Evolutionary conservation across 2,329 filamentous ascomycete genomes (phyloP).

Genomic region (Fusarium sp.): DNA sequence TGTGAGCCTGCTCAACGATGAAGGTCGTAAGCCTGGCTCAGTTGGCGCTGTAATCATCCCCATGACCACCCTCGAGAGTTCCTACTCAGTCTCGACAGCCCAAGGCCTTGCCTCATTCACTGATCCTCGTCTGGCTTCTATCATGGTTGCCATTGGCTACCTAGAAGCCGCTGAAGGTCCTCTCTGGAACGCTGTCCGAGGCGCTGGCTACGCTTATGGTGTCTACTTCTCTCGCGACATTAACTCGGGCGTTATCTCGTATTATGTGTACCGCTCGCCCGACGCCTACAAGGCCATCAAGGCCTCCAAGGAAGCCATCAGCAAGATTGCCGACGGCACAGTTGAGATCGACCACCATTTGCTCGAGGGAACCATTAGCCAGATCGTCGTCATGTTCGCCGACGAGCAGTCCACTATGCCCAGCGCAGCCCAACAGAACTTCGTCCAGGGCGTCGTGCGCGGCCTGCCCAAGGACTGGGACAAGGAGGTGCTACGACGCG

Average conservation of each 20-base stretch:
- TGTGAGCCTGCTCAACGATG: conserved; percentile 79
- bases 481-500: conserved; percentile 80
- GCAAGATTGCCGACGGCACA: conserved; percentile 80
- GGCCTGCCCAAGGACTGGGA: conserved; percentile 84
- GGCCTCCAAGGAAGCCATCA: conserved; percentile 81
- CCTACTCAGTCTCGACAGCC: conserved; percentile 84
- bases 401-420: conserved; percentile 91
- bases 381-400: conserved; percentile 87
- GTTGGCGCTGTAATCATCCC: conserved; percentile 85
- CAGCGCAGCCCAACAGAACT: conserved; percentile 85
- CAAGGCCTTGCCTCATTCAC: conserved; percentile 81
- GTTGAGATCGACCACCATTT: conserved; percentile 83
- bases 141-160: conserved; percentile 91
- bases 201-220: conserved; percentile 93
- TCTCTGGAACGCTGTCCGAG: conserved; percentile 92
- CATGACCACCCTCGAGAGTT: conserved; percentile 93
- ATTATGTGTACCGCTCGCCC: conserved; percentile 90
- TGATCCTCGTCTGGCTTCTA: conserved; percentile 83
- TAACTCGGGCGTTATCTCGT: conserved; percentile 85
- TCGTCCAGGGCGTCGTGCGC: conserved; percentile 84
- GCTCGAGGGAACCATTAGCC: conserved; percentile 91
- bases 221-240: conserved; percentile 83
- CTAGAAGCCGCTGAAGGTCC: conserved; percentile 95
- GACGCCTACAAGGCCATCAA: conserved; percentile 89
- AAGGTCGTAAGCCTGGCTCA: conserved; percentile 82